phyloP scores from a whole-genome alignment of 768 basidiomycete species.

The Coprinellus micaceus region DNA sequence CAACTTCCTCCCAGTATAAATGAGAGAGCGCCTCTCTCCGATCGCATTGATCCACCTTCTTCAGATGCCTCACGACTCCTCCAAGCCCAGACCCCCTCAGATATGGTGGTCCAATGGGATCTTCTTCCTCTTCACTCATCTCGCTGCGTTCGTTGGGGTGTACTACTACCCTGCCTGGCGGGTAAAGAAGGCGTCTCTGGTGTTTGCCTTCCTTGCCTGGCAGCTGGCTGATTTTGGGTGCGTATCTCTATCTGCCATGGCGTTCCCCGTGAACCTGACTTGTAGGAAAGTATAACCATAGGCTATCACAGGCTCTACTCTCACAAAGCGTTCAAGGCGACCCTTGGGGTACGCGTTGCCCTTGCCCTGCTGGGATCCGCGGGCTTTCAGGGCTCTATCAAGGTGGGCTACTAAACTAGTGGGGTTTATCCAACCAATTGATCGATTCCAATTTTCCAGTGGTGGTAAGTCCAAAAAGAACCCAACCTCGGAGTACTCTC shows the following conservation, averaged over 20 bases:
- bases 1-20: too few relatives aligned
- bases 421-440: not conserved
- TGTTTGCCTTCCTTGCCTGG: slow-evolving; percentile 58
- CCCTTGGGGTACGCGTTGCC: slow-evolving; percentile 47
- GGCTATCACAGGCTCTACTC: slow-evolving; percentile 82
- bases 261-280: not conserved
- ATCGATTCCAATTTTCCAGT: slow-evolving; percentile 26
- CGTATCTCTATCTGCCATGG: slow-evolving; percentile 17
- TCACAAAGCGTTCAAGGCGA: slow-evolving; percentile 65
- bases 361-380: slow-evolving; percentile 66
- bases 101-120: slow-evolving; percentile 64
- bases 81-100: slow-evolving; percentile 15
- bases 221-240: slow-evolving; percentile 71
- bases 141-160: slow-evolving; percentile 52
- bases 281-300: slow-evolving; percentile 54
- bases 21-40: not conserved
- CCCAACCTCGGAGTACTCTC: not conserved
- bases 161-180: slow-evolving; percentile 44
- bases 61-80: not conserved
- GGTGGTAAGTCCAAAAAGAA: slow-evolving; percentile 43
- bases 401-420: slow-evolving; percentile 36
- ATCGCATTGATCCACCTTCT: not conserved
- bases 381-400: slow-evolving; percentile 78
- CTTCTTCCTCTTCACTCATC: slow-evolving; percentile 56
- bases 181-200: slow-evolving; percentile 42